Evolutionary conservation across 352 stramenopile species (phyloP).

Genomic region (Hyaloperonospora brassicae): DNA sequence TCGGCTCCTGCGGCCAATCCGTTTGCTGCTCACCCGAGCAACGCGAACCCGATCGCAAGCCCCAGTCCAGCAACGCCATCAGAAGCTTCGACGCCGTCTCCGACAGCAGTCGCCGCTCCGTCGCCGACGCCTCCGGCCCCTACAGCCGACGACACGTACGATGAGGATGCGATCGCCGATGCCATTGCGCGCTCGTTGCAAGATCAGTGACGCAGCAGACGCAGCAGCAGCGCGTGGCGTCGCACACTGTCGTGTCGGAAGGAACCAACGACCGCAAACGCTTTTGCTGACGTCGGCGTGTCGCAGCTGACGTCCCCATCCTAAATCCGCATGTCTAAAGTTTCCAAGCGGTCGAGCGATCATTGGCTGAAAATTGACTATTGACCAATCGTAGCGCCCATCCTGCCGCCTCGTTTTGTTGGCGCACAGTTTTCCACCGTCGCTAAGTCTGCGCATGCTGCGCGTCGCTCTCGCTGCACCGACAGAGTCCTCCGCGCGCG

Average conservation of each 20-base stretch:
- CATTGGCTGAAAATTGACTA: too few species aligned
- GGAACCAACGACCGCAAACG: too few species aligned
- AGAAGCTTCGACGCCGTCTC: constrained; percentile 8
- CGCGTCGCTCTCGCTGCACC: constrained; percentile 2
- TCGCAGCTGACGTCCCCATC: too few species aligned
- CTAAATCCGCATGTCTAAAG: too few species aligned
- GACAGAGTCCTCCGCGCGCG: background rate
- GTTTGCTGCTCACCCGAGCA: constrained; percentile 23
- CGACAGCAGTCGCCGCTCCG: constrained; percentile 8
- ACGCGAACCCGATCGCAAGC: constrained; percentile 16
- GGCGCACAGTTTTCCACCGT: constrained; percentile 15
- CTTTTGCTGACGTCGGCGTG: too few species aligned
- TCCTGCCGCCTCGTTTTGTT: too few species aligned
- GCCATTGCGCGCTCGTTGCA: constrained; percentile 73
- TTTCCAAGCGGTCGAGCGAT: too few species aligned
- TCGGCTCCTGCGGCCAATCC: constrained; percentile 28
- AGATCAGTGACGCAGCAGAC: constrained; percentile 36
- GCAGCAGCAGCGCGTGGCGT: too few species aligned
- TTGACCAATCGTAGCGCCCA: too few species aligned
- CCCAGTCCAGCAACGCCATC: constrained; percentile 1
- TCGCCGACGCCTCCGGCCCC: constrained; percentile 2
- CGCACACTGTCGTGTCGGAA: too few species aligned
- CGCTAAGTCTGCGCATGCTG: constrained; percentile 1
- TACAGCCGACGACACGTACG: constrained; percentile 26
- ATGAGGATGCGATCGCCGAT: constrained; percentile 73